These are phyloP conservation scores for Trichoderma cornu-damae DNA, from an alignment of 2,329 filamentous ascomycete species.

Conservation along the genomic window DNA sequence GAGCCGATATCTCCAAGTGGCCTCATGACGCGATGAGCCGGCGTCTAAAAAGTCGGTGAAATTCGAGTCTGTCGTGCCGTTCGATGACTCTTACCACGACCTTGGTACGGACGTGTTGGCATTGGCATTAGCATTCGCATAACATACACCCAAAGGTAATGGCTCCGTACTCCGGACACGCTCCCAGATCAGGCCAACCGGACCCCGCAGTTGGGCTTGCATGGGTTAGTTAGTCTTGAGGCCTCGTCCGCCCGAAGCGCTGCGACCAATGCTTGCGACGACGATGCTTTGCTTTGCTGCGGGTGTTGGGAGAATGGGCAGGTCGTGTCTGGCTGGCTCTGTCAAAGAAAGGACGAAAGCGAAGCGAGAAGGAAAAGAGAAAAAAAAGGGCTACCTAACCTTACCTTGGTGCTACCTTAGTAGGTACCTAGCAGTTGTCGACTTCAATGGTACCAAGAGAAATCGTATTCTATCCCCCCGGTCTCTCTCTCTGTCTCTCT, in stretches of 20 bases:
- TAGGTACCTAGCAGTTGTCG: too few relatives aligned
- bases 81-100: slow-evolving; percentile 18
- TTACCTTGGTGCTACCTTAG: too few relatives aligned
- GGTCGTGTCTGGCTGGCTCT: not conserved
- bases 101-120: too few relatives aligned
- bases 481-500: too few relatives aligned
- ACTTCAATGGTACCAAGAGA: too few relatives aligned
- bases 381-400: too few relatives aligned
- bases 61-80: not conserved
- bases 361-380: too few relatives aligned
- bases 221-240: slow-evolving; percentile 14
- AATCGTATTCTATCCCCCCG: too few relatives aligned
- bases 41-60: slow-evolving; percentile 20
- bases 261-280: slow-evolving; percentile 4
- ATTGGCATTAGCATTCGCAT: too few relatives aligned
- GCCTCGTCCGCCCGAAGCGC: slow-evolving; percentile 16
- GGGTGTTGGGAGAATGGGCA: slow-evolving; percentile 3
- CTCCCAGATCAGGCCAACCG: not conserved
- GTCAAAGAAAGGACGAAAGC: too few relatives aligned
- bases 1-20: slow-evolving; percentile 6
- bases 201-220: slow-evolving; percentile 20
- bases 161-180: too few relatives aligned
- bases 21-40: slow-evolving; percentile 14
- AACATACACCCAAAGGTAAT: too few relatives aligned
- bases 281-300: slow-evolving; percentile 11